phyloP scores from a whole-genome alignment of 148 eudicot species.

The Polygonum aviculare region DNA sequence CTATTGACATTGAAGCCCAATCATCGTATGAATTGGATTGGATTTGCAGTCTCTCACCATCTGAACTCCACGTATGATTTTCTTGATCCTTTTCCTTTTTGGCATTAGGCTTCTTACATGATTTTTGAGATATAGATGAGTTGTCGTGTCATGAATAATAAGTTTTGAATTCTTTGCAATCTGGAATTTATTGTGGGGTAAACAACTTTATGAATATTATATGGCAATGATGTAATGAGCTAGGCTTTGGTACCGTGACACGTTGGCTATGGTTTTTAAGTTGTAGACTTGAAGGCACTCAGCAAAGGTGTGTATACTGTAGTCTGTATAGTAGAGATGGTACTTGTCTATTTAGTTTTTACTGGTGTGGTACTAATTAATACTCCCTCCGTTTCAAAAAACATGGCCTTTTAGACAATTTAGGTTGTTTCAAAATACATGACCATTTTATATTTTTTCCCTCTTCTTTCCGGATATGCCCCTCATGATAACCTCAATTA shows the following conservation, averaged over 20 bases:
- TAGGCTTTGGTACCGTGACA: neutral
- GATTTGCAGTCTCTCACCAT: conserved; percentile 93
- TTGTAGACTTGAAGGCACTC: neutral
- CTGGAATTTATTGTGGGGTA: neutral
- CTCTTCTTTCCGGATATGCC: no score
- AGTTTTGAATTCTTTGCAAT: neutral
- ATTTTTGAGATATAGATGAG: neutral
- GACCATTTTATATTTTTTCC: no score
- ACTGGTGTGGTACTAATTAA: neutral
- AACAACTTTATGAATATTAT: neutral
- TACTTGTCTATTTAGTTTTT: neutral
- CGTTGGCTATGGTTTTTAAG: neutral
- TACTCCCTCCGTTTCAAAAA: no score
- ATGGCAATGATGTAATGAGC: neutral
- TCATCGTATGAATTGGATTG: conserved; percentile 99
- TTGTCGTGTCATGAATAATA: neutral
- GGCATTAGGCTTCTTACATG: neutral
- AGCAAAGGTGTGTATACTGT: neutral
- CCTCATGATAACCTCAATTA: no score
- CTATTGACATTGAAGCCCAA: conserved; percentile 91
- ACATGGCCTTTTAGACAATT: no score
- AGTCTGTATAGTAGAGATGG: neutral
- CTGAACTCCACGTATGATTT: conserved; percentile 60
- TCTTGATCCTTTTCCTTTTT: neutral
- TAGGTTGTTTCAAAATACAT: no score